Evolutionary conservation across 2,329 filamentous ascomycete species (phyloP).

Genomic region (Pseudocercospora fuligena): DNA sequence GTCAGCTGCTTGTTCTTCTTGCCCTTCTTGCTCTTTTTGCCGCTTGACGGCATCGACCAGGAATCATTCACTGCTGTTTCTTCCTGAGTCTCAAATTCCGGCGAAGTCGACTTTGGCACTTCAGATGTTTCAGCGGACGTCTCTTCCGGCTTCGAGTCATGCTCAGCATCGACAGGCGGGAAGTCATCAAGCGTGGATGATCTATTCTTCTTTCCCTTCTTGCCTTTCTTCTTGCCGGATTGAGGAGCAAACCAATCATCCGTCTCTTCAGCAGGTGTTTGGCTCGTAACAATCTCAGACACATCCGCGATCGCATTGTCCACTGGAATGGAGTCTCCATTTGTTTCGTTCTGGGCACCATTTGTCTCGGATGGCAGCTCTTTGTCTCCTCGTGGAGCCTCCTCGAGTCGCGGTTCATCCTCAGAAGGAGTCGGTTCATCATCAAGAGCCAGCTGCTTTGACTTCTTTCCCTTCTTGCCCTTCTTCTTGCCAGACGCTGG

Average conservation of each 20-base stretch:
- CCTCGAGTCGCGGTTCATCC: neutral
- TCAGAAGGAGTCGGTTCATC: neutral
- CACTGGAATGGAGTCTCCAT: neutral
- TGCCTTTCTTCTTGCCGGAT: constrained; percentile 30
- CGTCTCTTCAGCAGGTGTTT: neutral
- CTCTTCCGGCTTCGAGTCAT: neutral
- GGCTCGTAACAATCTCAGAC: neutral
- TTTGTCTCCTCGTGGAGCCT: too few species aligned
- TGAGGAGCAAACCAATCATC: constrained; percentile 22
- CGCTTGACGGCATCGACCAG: constrained; percentile 10
- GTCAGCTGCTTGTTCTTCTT: constrained; percentile 16
- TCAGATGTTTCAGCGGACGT: neutral
- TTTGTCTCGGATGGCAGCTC: too few species aligned
- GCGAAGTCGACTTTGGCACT: neutral
- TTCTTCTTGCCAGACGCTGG: constrained; percentile 27
- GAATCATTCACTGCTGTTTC: constrained; percentile 1
- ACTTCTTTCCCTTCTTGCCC: constrained; percentile 36
- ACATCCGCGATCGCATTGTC: neutral
- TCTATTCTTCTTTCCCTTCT: constrained; percentile 30
- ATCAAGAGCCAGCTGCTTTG: constrained; percentile 15
- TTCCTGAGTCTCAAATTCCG: neutral
- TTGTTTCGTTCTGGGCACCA: neutral
- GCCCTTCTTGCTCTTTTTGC: constrained; percentile 38
- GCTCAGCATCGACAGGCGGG: neutral
- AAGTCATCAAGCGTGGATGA: constrained; percentile 1